Percentiles rank a stretch among this genome's conserved stretches.
Conservation (phyloP, 1,284 basidiomycete species). For the Pseudozyma sp. region DNA sequence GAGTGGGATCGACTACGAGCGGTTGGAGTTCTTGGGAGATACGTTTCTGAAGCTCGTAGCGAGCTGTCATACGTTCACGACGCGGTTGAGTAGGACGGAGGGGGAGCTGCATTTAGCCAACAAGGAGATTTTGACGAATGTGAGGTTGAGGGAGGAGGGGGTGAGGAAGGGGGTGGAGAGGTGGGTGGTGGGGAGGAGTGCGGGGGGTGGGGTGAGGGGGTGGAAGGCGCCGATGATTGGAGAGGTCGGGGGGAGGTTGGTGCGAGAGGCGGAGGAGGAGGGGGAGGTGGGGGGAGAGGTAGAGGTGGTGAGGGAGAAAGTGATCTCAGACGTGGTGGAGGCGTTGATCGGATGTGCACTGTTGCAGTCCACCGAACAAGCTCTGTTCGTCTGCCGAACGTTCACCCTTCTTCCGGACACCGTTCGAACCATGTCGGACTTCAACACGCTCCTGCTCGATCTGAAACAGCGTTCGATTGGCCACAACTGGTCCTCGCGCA, state of each 20-base stretch:
- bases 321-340: conserved; percentile 51
- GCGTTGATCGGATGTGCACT: conserved; percentile 45
- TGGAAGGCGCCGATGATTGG: conserved; percentile 12
- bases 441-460: conserved; percentile 14
- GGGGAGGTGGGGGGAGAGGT: conserved; percentile 4
- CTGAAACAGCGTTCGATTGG: conserved; percentile 23
- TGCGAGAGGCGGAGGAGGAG: background rate
- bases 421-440: conserved; percentile 12
- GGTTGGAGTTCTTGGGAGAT: conserved; percentile 57
- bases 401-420: conserved; percentile 26
- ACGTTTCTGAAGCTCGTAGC: conserved; percentile 51
- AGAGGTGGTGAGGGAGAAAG: conserved; percentile 26
- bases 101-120: conserved; percentile 48
- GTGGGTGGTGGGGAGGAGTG: conserved; percentile 18
- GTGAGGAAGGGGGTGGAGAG: conserved; percentile 21
- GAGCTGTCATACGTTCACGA: conserved; percentile 48
- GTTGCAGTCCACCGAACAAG: conserved; percentile 3
- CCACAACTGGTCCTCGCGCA: conserved; percentile 26
- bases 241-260: background rate
- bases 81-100: conserved; percentile 22
- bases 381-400: conserved; percentile 13
- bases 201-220: background rate
- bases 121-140: conserved; percentile 49
- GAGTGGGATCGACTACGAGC: conserved; percentile 41
- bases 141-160: conserved; percentile 33